Percentiles rank a stretch among this genome's conserved stretches.
Conservation (phyloP, 352 stramenopile genomes). For the Blastocystis hominis region DNA sequence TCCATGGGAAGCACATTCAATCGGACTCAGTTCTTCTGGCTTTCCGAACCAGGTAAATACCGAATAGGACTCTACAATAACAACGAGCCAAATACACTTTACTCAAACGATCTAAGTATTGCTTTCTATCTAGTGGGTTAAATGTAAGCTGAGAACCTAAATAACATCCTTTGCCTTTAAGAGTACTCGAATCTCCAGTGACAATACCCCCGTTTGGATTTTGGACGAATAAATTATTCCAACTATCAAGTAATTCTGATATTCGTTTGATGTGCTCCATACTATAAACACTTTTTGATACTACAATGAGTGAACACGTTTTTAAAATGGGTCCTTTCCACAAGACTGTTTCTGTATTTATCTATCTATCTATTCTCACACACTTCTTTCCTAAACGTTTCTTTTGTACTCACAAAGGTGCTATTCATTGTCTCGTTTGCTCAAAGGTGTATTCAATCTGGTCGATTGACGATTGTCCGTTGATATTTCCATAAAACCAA, state of each 20-base stretch:
- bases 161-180: background rate
- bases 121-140: conserved; percentile 1
- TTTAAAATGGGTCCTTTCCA: too few species aligned
- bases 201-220: background rate
- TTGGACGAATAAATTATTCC: conserved; percentile 45
- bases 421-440: too few species aligned
- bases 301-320: too few species aligned
- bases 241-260: conserved; percentile 40
- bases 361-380: too few species aligned
- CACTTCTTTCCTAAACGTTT: too few species aligned
- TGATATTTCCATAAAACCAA: background rate
- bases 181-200: background rate
- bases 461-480: too few species aligned
- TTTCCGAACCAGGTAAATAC: conserved; percentile 52
- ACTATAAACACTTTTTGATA: background rate
- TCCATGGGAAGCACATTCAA: conserved; percentile 41
- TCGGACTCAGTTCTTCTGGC: conserved; percentile 16
- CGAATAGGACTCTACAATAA: conserved; percentile 3
- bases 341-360: too few species aligned
- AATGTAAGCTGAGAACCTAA: background rate
- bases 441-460: too few species aligned
- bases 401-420: too few species aligned
- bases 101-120: conserved; percentile 22
- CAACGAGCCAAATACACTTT: background rate
- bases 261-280: conserved; percentile 50